Evolutionary conservation across 441 rosid species (phyloP).

Genomic region (Populus tomentosa): DNA sequence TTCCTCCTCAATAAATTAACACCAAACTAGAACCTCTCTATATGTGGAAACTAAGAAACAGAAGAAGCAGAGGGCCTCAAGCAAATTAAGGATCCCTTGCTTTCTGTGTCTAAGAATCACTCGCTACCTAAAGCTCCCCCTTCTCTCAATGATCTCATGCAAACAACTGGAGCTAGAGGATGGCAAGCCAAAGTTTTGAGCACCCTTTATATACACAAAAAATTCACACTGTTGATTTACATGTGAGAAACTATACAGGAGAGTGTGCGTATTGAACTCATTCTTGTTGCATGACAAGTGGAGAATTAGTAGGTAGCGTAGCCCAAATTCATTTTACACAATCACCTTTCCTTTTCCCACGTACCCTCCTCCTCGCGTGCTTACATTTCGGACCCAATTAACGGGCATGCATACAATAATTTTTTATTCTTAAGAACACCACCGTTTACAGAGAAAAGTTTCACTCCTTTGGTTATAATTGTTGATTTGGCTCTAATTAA

Average conservation of each 20-base stretch:
- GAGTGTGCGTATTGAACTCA: conserved; percentile 41
- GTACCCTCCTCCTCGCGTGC: conserved; percentile 21
- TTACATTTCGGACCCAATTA: background rate
- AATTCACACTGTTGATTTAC: background rate
- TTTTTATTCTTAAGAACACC: background rate
- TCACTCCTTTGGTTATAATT: background rate
- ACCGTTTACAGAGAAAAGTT: background rate
- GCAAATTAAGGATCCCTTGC: conserved; percentile 35
- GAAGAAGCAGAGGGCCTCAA: conserved; percentile 18
- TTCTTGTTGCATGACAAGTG: conserved; percentile 69
- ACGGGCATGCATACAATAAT: background rate
- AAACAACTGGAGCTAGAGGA: background rate
- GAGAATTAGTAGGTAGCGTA: conserved; percentile 52
- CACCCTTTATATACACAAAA: conserved; percentile 12
- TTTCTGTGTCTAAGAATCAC: conserved; percentile 6
- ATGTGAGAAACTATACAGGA: background rate
- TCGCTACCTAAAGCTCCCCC: background rate
- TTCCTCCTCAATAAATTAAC: background rate
- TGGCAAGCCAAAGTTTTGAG: background rate
- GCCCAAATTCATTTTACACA: conserved; percentile 42
- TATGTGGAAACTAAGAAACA: background rate
- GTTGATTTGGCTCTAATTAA: background rate
- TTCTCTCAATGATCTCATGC: conserved; percentile 18
- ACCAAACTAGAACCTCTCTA: background rate
- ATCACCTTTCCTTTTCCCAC: conserved; percentile 16